phyloP scores from a whole-genome alignment of 2,329 filamentous ascomycete species.

The Fusarium sp. region DNA sequence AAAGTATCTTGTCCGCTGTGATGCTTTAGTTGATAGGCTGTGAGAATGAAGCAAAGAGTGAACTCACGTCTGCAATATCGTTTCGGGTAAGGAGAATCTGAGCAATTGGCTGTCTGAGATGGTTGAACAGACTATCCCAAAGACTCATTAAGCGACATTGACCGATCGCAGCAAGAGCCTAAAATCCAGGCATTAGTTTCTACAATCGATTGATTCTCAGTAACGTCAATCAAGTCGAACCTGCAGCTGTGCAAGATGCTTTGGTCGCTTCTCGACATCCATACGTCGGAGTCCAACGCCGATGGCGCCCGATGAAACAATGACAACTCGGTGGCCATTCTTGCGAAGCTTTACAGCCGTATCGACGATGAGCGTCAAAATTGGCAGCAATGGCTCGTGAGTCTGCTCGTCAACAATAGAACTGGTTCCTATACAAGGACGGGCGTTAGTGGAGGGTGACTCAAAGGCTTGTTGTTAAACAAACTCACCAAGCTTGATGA shows the following conservation, averaged over 20 bases:
- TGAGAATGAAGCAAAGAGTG: not conserved
- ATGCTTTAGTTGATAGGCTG: conserved; percentile 1
- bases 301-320: conserved; percentile 97
- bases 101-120: conserved; percentile 88
- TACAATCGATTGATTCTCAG: not conserved
- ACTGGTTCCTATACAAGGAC: conserved; percentile 80
- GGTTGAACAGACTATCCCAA: conserved; percentile 91
- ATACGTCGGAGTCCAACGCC: conserved; percentile 91
- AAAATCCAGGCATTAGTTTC: conserved; percentile 12
- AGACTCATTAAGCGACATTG: conserved; percentile 95
- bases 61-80: conserved; percentile 87
- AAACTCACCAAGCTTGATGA: conserved; percentile 84
- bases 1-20: conserved; percentile 86
- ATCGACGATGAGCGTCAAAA: conserved; percentile 91
- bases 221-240: conserved; percentile 50
- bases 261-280: conserved; percentile 86
- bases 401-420: conserved; percentile 98
- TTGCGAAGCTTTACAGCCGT: conserved; percentile 87
- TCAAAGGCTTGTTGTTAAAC: conserved; percentile 37
- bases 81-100: conserved; percentile 95
- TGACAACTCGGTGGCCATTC: conserved; percentile 92
- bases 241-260: conserved; percentile 89
- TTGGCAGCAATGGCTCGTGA: conserved; percentile 91
- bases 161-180: conserved; percentile 93
- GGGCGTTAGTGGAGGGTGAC: conserved; percentile 35